A percentile compares a stretch with the other conserved stretches of the same genome.
These are phyloP conservation scores for Phyllosticta citriasiana DNA, from an alignment of 2,329 filamentous ascomycete species.

Conservation along the genomic window DNA sequence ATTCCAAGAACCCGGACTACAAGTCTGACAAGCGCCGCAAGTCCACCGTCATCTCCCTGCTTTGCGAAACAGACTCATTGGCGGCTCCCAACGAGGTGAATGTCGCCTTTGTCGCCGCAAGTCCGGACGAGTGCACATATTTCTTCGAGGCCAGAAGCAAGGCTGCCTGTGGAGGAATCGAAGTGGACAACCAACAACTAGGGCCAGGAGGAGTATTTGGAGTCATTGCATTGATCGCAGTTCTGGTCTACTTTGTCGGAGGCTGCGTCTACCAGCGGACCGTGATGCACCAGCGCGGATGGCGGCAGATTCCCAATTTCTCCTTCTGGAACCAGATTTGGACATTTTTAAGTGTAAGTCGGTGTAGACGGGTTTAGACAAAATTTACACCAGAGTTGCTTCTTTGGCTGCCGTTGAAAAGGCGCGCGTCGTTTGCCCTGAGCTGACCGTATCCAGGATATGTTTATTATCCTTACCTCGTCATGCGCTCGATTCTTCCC, in stretches of 20 bases:
- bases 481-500: constrained; percentile 60
- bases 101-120: constrained; percentile 74
- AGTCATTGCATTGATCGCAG: constrained; percentile 69
- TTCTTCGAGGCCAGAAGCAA: constrained; percentile 86
- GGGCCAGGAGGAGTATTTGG: constrained; percentile 72
- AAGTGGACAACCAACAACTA: constrained; percentile 47
- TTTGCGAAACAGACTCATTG: constrained; percentile 76
- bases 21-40: constrained; percentile 57
- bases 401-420: background rate
- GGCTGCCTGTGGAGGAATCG: constrained; percentile 69
- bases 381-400: background rate
- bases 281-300: constrained; percentile 86
- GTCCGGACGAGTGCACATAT: constrained; percentile 82
- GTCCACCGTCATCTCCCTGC: constrained; percentile 82
- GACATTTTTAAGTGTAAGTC: constrained; percentile 67
- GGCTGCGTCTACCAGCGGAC: constrained; percentile 94
- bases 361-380: background rate
- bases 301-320: constrained; percentile 93
- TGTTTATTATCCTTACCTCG: constrained; percentile 58
- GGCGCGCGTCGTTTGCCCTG: constrained; percentile 2
- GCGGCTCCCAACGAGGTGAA: constrained; percentile 48
- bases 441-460: constrained; percentile 28
- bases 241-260: constrained; percentile 81
- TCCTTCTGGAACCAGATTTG: constrained; percentile 82
- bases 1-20: constrained; percentile 25